phyloP scores from a whole-genome alignment of 768 basidiomycete species.

The Boletus rubropictus region DNA sequence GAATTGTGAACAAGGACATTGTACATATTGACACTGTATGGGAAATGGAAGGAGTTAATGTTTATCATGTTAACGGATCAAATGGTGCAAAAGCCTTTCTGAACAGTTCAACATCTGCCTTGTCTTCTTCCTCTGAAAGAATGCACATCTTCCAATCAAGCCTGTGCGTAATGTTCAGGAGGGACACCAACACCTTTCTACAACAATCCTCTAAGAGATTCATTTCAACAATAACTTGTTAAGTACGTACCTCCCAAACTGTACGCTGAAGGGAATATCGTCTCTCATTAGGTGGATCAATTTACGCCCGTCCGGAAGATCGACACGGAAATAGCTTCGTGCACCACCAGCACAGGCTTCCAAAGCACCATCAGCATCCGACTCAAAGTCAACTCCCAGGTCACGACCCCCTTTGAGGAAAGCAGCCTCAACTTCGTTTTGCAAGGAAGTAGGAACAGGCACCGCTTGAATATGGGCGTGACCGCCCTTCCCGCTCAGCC shows the following conservation, averaged over 20 bases:
- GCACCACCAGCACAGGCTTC: conserved; percentile 44
- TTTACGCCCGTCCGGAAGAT: conserved; percentile 79
- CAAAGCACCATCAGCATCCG: conserved; percentile 60
- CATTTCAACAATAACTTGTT: neutral
- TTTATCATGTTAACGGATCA: conserved; percentile 43
- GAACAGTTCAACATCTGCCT: conserved; percentile 74
- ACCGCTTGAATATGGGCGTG: conserved; percentile 92
- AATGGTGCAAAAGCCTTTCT: conserved; percentile 77
- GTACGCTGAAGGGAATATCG: conserved; percentile 75
- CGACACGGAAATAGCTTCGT: conserved; percentile 83
- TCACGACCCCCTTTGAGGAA: conserved; percentile 68
- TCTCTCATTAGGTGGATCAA: conserved; percentile 83
- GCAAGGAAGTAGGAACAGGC: conserved; percentile 62
- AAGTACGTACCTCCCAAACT: conserved; percentile 78
- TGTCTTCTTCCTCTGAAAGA: conserved; percentile 80
- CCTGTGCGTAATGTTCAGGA: conserved; percentile 73
- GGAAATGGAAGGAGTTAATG: no score
- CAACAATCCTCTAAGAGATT: conserved; percentile 4
- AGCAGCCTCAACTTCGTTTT: conserved; percentile 58
- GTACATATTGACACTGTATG: conserved; percentile 1
- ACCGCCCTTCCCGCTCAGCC: conserved; percentile 78
- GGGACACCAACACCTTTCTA: conserved; percentile 75
- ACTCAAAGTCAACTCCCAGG: conserved; percentile 69
- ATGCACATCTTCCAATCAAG: conserved; percentile 91
- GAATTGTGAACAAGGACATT: neutral